Evolutionary conservation across 495 filamentous ascomycete genomes (phyloP).

Genomic region (Achaetomiella virescens): DNA sequence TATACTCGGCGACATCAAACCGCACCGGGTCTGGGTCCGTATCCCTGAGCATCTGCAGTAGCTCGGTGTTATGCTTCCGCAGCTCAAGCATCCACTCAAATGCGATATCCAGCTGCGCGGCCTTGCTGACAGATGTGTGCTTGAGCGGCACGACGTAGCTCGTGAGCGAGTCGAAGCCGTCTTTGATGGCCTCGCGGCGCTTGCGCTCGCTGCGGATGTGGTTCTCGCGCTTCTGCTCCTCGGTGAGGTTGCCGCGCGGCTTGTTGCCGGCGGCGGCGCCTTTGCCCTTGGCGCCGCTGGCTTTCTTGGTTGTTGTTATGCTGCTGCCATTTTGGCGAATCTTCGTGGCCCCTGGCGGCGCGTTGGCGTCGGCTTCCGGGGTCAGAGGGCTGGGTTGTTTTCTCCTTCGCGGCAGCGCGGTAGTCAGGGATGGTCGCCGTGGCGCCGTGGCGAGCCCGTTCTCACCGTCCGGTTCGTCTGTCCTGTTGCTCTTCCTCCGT

Average conservation of each 20-base stretch:
- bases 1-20: too few relatives aligned
- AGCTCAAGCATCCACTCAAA: too few relatives aligned
- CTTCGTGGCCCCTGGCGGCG: not conserved
- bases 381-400: not conserved
- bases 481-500: slow-evolving; percentile 9
- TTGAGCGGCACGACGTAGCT: too few relatives aligned
- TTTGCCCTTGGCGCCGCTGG: slow-evolving; percentile 6
- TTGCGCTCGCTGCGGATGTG: slow-evolving; percentile 89
- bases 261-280: not conserved
- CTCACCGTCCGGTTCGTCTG: slow-evolving; percentile 9
- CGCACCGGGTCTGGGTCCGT: too few relatives aligned
- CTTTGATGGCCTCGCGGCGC: slow-evolving; percentile 68
- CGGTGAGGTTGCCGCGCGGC: slow-evolving; percentile 68
- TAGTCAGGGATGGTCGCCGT: not conserved
- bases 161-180: slow-evolving; percentile 66
- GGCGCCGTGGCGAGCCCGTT: slow-evolving; percentile 5
- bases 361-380: not conserved
- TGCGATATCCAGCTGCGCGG: too few relatives aligned
- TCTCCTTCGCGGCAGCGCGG: not conserved
- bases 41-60: too few relatives aligned
- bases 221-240: slow-evolving; percentile 79
- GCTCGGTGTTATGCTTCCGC: too few relatives aligned
- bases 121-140: too few relatives aligned
- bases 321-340: not conserved
- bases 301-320: not conserved